These are phyloP conservation scores for Lasiodiplodia theobromae DNA, from an alignment of 2,329 filamentous ascomycete species.

Conservation along the genomic window DNA sequence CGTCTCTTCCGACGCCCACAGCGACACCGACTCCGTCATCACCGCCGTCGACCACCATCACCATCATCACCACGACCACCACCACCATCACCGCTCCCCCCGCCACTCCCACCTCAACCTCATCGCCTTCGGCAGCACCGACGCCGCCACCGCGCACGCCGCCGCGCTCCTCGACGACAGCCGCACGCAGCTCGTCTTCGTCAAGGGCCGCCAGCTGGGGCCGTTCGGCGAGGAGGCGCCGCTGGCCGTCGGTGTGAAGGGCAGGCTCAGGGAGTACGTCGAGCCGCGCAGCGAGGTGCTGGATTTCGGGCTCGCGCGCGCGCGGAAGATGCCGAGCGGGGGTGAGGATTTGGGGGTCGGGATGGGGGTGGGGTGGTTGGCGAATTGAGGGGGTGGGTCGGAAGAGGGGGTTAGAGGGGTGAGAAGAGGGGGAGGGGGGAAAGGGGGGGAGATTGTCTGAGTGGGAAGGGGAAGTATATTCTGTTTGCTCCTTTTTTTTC, in stretches of 20 bases:
- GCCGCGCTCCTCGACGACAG: slow-evolving; percentile 54
- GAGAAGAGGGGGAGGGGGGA: background rate
- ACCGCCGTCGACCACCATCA: slow-evolving; percentile 24
- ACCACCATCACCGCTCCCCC: background rate
- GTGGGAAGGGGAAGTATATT: background rate
- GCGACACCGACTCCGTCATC: slow-evolving; percentile 30
- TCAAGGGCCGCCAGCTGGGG: slow-evolving; percentile 52
- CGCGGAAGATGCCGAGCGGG: slow-evolving; percentile 19
- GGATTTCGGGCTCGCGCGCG: slow-evolving; percentile 45
- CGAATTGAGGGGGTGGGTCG: background rate
- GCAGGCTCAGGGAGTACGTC: slow-evolving; percentile 55
- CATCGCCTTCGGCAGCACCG: slow-evolving; percentile 30
- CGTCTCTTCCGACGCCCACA: slow-evolving; percentile 29
- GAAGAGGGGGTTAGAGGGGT: too few relatives aligned
- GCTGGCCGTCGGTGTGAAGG: slow-evolving; percentile 54
- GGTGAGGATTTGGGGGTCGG: background rate
- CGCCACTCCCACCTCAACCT: slow-evolving; percentile 29
- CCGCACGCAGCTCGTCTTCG: slow-evolving; percentile 56
- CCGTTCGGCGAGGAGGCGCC: slow-evolving; percentile 50
- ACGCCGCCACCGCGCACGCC: slow-evolving; percentile 53
- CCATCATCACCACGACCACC: slow-evolving; percentile 46
- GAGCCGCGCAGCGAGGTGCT: slow-evolving; percentile 55
- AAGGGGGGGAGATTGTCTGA: background rate
- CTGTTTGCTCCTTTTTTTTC: background rate
- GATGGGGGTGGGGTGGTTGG: slow-evolving; percentile 13